phyloP scores from a whole-genome alignment of 768 basidiomycete genomes.

The Termitomyces sp. region DNA sequence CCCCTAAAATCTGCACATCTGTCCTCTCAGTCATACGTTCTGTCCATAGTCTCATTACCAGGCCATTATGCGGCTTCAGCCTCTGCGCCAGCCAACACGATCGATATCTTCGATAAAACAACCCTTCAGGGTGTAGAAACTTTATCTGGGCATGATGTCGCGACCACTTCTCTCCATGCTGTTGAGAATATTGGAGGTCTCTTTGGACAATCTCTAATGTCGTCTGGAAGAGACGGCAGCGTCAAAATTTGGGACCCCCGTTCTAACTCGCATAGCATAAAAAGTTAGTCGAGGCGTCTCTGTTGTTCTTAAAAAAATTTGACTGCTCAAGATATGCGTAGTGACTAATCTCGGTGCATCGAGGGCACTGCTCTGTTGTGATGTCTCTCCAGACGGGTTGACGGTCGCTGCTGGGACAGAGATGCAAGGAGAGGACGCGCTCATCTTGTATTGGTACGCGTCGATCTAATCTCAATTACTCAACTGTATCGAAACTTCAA shows the following conservation, averaged over 20 bases:
- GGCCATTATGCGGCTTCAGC: constrained; percentile 57
- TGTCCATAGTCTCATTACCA: constrained; percentile 52
- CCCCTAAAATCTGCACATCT: constrained; percentile 30
- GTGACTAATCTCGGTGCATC: constrained; percentile 48
- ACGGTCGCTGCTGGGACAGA: constrained; percentile 84
- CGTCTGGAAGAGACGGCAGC: constrained; percentile 69
- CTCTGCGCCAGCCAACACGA: constrained; percentile 63
- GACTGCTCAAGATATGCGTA: constrained; percentile 40
- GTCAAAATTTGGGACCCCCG: constrained; percentile 79
- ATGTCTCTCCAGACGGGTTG: constrained; percentile 66
- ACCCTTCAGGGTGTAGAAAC: constrained; percentile 46
- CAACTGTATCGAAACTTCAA: background rate
- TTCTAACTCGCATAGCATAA: constrained; percentile 46
- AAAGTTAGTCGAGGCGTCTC: constrained; percentile 47
- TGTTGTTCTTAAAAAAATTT: constrained; percentile 21
- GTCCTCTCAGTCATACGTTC: constrained; percentile 53
- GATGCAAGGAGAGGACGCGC: constrained; percentile 76
- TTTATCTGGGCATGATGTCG: constrained; percentile 56
- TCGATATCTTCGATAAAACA: constrained; percentile 64
- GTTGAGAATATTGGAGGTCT: constrained; percentile 40
- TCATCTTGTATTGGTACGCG: constrained; percentile 77
- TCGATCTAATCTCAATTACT: constrained; percentile 1
- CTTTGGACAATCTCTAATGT: constrained; percentile 47
- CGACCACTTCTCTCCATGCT: constrained; percentile 55
- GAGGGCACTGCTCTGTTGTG: constrained; percentile 59